Base-by-base conservation (phyloP, 176 grass and related monocot genomes). In the Musa troglodytarum region DNA sequence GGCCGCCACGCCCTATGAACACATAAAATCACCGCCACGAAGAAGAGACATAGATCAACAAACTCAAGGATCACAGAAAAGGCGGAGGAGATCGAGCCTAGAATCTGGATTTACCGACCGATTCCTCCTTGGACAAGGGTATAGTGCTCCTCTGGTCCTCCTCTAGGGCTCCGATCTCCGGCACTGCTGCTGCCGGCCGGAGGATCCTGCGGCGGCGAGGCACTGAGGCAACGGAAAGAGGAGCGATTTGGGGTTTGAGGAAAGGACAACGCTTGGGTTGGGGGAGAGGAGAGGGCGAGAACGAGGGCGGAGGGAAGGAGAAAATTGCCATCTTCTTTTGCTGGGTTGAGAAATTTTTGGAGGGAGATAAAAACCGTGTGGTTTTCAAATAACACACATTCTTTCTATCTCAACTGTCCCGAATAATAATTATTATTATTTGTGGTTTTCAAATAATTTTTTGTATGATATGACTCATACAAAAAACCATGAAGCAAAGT, bases 1-100 rank as follows among this genome's bases (percentile, higher is more conserved):
- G 43, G 86, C 86, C 53, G 76, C 74, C 17, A 93, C 74, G 63
- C 61, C 84, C 93, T 97, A 68, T 66, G 52, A 78, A 51, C 24
- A 79, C 7, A 53, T 43, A 70, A 11, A 1, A 21, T 51, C 25
- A 25, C n/a, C 73, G 26, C 10, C 50, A 26, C 61, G 14, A 50
- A 11, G 28, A 50, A 68, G 34, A 20, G 51, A 20, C 52, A 20
- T 16, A 58, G 21, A 67, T 12, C 28, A 54, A 55, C 23, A 66
- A 65, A 43, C 24, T n/a, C 29, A 25, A 63, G 16, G 17, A 84
- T 61, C 24, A 28, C 10, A 43, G 74, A 71, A 8, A 29, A 56
- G 19, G 14, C 4, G 6, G 34, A 43, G 34, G 34, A 43, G 34
- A 43, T 43, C 34, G 34, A 43, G 34, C 34, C 34, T 6, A 43